These are phyloP conservation scores for Ogataea zsoltii DNA, from an alignment of 805 yeast genomes.

Conservation along the genomic window DNA sequence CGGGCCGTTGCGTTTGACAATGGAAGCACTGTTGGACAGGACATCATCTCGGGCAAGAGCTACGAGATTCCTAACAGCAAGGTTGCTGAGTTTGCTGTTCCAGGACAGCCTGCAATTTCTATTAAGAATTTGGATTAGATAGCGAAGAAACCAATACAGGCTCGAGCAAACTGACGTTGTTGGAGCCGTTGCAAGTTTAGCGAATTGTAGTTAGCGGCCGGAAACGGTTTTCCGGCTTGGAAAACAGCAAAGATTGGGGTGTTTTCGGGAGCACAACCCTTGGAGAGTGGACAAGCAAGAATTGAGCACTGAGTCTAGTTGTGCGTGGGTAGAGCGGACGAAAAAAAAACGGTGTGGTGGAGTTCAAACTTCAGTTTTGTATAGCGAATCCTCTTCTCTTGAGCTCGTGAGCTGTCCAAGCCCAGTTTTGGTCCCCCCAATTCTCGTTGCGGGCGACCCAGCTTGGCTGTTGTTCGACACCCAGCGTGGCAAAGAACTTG, in stretches of 20 bases:
- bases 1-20: slow-evolving; percentile 62
- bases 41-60: slow-evolving; percentile 67
- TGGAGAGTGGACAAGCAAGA: too few relatives aligned
- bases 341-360: too few relatives aligned
- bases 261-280: too few relatives aligned
- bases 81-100: slow-evolving; percentile 79
- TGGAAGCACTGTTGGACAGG: slow-evolving; percentile 63
- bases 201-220: too few relatives aligned
- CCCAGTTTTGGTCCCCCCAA: slow-evolving; percentile 71
- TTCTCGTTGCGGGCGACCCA: slow-evolving; percentile 55
- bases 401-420: slow-evolving; percentile 70
- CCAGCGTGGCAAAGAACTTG: slow-evolving; percentile 63
- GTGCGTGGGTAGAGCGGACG: too few relatives aligned
- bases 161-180: too few relatives aligned
- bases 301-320: too few relatives aligned
- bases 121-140: slow-evolving; percentile 54
- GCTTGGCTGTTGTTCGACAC: slow-evolving; percentile 57
- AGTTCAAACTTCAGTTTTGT: slow-evolving; percentile 16
- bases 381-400: slow-evolving; percentile 48
- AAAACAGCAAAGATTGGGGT: too few relatives aligned
- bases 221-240: too few relatives aligned
- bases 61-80: slow-evolving; percentile 67
- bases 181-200: not conserved
- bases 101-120: slow-evolving; percentile 89
- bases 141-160: not conserved